phyloP scores from a whole-genome alignment of 139 green algal genomes.

The Chlamydomonas eustigma region DNA sequence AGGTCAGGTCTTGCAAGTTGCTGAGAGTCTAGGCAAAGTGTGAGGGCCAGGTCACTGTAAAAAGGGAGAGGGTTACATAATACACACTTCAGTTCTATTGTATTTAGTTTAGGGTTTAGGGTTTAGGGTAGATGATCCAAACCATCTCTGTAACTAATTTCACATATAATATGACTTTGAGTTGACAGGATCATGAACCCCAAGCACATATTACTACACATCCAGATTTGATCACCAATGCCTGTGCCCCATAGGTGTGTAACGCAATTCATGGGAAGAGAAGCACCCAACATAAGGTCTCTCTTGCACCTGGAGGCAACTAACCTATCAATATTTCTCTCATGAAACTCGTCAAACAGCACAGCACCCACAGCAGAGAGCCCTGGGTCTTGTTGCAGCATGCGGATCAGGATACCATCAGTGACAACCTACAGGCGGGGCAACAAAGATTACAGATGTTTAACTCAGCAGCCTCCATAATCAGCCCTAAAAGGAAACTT shows the following conservation, averaged over 20 bases:
- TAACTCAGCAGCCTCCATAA: neutral
- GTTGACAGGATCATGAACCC: neutral
- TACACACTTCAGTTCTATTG: neutral
- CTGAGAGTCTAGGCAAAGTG: conserved; percentile 50
- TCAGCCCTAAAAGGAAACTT: no score
- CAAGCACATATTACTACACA: neutral
- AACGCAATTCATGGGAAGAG: neutral
- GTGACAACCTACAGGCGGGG: conserved; percentile 43
- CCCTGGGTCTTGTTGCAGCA: conserved; percentile 51
- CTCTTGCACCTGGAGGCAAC: neutral
- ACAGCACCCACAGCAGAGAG: conserved; percentile 6
- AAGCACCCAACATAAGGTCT: no score
- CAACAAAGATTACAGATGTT: neutral
- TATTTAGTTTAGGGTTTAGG: no score
- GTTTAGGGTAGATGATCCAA: no score
- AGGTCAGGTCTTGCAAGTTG: neutral
- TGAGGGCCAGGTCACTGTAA: conserved; percentile 46
- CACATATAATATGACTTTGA: neutral
- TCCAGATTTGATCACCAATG: no score
- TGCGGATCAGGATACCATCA: conserved; percentile 50
- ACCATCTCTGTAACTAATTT: neutral
- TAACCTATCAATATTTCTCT: conserved; percentile 50
- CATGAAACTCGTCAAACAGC: conserved; percentile 62
- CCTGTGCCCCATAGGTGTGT: neutral
- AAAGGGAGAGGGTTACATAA: neutral